These are phyloP conservation scores for Schoenoplectus tabernaemontani DNA, from an alignment of 202 grass and related monocot species.

Conservation along the genomic window DNA sequence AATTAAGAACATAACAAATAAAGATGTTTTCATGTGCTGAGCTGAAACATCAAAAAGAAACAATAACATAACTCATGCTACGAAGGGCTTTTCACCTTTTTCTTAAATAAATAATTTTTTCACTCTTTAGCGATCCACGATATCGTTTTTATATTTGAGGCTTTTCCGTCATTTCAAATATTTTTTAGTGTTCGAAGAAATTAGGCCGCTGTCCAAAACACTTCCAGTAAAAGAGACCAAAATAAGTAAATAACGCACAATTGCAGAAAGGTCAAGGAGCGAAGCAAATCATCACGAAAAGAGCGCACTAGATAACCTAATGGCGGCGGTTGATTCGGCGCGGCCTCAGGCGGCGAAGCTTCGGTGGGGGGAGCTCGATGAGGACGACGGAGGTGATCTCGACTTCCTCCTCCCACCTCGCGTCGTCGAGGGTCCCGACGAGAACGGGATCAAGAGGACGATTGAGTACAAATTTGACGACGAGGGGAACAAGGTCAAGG, in stretches of 20 bases:
- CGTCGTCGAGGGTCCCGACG: slow-evolving; percentile 58
- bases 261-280: neutral
- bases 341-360: slow-evolving; percentile 41
- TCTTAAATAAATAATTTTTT: no score
- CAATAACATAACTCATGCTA: no score
- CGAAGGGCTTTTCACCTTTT: no score
- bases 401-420: slow-evolving; percentile 54
- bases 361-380: slow-evolving; percentile 64
- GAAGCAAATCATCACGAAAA: neutral
- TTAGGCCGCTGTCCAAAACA: no score
- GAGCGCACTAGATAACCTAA: slow-evolving; percentile 7
- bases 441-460: slow-evolving; percentile 45
- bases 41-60: no score
- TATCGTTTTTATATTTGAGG: no score
- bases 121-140: no score
- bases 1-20: no score
- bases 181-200: no score
- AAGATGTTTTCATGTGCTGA: no score
- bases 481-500: slow-evolving; percentile 69
- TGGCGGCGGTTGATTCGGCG: slow-evolving; percentile 29
- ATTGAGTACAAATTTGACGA: slow-evolving; percentile 74
- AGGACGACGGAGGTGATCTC: slow-evolving; percentile 55
- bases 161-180: no score
- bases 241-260: neutral
- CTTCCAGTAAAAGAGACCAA: neutral